phyloP scores from a whole-genome alignment of 768 basidiomycete genomes.

The Chalciporus pseudorubinellus region DNA sequence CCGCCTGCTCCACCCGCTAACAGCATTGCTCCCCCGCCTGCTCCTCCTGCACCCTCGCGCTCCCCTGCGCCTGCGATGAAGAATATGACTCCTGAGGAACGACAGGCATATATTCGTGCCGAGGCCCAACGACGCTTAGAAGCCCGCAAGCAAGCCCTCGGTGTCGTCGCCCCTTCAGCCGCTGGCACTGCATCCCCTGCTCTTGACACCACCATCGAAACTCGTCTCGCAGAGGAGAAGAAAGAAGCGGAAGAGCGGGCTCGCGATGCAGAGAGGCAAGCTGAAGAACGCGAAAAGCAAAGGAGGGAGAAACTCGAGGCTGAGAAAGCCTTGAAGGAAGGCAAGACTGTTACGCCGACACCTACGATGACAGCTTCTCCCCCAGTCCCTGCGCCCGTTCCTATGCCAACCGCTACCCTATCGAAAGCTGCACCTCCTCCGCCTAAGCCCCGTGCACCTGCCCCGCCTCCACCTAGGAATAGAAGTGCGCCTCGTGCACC shows the following conservation, averaged over 20 bases:
- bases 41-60: conserved; percentile 51
- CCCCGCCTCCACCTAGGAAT: conserved; percentile 37
- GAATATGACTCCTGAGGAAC: conserved; percentile 82
- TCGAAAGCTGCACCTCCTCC: conserved; percentile 32
- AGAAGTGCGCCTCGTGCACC: conserved; percentile 7
- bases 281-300: conserved; percentile 72
- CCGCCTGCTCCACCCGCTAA: conserved; percentile 47
- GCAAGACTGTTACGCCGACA: conserved; percentile 41
- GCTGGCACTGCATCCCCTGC: conserved; percentile 39
- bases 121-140: conserved; percentile 82
- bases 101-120: conserved; percentile 69
- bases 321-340: conserved; percentile 64
- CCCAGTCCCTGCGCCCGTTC: conserved; percentile 34
- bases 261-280: conserved; percentile 72
- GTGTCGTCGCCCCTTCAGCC: conserved; percentile 46
- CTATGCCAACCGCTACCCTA: conserved; percentile 40
- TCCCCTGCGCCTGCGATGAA: conserved; percentile 63
- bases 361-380: conserved; percentile 43
- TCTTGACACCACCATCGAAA: conserved; percentile 80
- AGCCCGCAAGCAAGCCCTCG: conserved; percentile 82
- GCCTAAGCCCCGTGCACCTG: conserved; percentile 36
- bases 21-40: conserved; percentile 41
- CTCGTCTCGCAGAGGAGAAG: conserved; percentile 81
- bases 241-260: conserved; percentile 89
- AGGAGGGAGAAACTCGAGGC: conserved; percentile 72